Conservation (phyloP, 164 flowering plant genomes). For the Dillenia turbinata region DNA sequence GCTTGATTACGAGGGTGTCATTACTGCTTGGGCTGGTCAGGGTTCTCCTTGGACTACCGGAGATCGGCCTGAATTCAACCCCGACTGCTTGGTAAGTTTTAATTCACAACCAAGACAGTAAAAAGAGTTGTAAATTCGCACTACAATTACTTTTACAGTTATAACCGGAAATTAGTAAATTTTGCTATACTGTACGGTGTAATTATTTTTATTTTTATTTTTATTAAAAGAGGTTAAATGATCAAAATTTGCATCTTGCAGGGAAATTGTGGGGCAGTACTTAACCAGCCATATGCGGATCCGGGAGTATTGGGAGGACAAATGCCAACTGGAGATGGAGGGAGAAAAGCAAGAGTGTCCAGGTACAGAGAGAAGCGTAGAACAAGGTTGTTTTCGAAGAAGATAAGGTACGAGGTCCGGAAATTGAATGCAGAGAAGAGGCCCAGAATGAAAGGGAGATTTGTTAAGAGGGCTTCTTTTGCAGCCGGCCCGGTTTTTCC, state of each 20-base stretch:
- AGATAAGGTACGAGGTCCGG: slow-evolving; percentile 89
- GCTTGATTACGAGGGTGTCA: slow-evolving; percentile 63
- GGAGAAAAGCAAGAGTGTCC: slow-evolving; percentile 85
- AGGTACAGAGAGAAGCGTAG: slow-evolving; percentile 87
- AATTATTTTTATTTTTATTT: not conserved
- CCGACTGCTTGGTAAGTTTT: slow-evolving; percentile 41
- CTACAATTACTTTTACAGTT: no score
- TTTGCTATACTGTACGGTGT: no score
- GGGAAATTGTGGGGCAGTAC: slow-evolving; percentile 33
- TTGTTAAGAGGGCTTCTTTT: slow-evolving; percentile 69
- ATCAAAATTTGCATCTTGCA: slow-evolving; percentile 2
- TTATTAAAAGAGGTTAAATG: no score
- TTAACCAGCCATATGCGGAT: slow-evolving; percentile 29
- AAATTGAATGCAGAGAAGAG: slow-evolving; percentile 93
- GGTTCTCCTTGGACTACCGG: slow-evolving; percentile 80
- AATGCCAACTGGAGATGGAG: slow-evolving; percentile 40
- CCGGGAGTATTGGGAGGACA: slow-evolving; percentile 24
- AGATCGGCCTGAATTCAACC: slow-evolving; percentile 50
- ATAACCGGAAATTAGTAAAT: no score
- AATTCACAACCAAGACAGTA: not conserved
- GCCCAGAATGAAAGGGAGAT: slow-evolving; percentile 88
- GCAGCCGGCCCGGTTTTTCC: slow-evolving; percentile 37
- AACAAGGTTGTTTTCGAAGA: slow-evolving; percentile 84
- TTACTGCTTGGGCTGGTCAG: slow-evolving; percentile 65
- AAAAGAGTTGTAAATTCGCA: no score